phyloP scores from a whole-genome alignment of 768 basidiomycete species.

The Panaeolus cyanescens region DNA sequence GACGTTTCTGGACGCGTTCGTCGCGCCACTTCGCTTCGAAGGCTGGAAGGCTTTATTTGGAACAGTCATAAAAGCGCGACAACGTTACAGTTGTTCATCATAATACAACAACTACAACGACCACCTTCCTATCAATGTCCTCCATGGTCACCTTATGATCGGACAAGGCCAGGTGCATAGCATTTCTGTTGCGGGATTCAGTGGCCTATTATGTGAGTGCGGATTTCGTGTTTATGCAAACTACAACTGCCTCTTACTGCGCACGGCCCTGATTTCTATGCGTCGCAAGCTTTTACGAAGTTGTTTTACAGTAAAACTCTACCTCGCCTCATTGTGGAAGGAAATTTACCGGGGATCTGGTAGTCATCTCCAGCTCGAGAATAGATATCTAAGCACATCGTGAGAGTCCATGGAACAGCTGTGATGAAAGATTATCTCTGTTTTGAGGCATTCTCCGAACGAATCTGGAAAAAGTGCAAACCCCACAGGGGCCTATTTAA shows the following conservation, averaged over 20 bases:
- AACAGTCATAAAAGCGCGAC: not conserved
- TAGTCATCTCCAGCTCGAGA: not conserved
- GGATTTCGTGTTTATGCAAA: not conserved
- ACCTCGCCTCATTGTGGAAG: not conserved
- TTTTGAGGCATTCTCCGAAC: not conserved
- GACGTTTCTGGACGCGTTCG: not conserved
- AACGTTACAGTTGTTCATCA: not conserved
- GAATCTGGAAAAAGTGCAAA: conserved; percentile 1
- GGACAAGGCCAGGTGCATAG: not conserved
- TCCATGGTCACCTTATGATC: not conserved
- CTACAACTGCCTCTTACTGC: not conserved
- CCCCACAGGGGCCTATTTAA: not conserved
- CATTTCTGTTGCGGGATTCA: not conserved
- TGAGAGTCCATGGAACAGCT: not conserved
- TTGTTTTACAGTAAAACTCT: not conserved
- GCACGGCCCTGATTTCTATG: not conserved
- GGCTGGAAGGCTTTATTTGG: not conserved
- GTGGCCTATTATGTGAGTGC: not conserved
- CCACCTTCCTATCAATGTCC: not conserved
- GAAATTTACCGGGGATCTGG: not conserved
- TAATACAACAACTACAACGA: not conserved
- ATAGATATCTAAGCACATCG: not conserved
- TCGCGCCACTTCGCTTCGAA: not conserved
- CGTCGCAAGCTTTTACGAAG: not conserved
- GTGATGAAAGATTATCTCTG: not conserved